Conservation (phyloP, 108 stramenopile genomes). For the Nannochloropsis gaditana region DNA sequence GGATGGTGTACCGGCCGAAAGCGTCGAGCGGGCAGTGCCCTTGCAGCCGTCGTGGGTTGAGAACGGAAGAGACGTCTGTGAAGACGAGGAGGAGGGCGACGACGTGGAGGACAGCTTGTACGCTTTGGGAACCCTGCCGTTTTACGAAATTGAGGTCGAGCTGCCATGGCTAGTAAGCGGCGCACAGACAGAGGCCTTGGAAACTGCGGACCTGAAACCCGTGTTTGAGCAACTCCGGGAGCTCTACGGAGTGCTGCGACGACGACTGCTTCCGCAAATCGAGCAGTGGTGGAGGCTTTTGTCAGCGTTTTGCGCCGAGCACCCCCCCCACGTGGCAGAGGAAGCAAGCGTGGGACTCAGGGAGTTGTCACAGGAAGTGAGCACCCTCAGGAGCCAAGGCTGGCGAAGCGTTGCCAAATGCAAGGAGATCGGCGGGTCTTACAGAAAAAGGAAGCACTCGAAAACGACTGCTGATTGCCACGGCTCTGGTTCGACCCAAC, state of each 20-base stretch:
- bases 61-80: background rate
- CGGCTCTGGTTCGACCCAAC: background rate
- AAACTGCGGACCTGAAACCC: background rate
- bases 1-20: background rate
- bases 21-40: background rate
- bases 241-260: background rate
- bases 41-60: background rate
- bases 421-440: background rate
- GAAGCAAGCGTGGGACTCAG: background rate
- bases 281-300: background rate
- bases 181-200: background rate
- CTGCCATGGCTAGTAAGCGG: background rate
- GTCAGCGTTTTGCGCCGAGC: background rate
- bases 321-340: background rate
- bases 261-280: background rate
- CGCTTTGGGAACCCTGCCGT: background rate
- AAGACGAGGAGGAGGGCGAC: background rate
- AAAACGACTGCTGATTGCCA: background rate
- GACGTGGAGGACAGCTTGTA: background rate
- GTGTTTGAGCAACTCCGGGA: background rate
- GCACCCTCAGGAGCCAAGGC: background rate
- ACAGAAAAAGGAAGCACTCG: background rate
- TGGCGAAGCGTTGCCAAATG: background rate
- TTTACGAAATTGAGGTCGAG: background rate
- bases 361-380: background rate